Evolutionary conservation across 164 flowering plant species (phyloP).

Genomic region (Cinnamomum chago): DNA sequence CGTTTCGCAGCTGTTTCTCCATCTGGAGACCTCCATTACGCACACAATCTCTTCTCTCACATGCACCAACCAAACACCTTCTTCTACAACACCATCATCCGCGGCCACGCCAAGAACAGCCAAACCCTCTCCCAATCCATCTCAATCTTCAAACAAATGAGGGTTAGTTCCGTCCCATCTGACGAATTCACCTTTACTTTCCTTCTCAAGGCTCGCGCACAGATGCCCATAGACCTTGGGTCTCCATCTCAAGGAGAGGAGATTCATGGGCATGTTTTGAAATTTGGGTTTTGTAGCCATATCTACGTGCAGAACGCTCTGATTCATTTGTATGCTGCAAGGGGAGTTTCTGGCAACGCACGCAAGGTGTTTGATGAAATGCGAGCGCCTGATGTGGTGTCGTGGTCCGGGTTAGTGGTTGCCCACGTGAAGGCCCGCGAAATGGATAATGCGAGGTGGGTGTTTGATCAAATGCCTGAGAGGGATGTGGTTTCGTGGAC

Average conservation of each 20-base stretch:
- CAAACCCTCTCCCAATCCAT: slow-evolving; percentile 12
- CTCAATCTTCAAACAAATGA: slow-evolving; percentile 17
- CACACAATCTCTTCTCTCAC: slow-evolving; percentile 20
- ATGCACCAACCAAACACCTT: slow-evolving; percentile 25
- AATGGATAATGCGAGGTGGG: slow-evolving; percentile 12
- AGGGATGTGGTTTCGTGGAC: slow-evolving; percentile 24
- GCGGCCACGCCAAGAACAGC: slow-evolving; percentile 30
- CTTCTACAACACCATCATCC: slow-evolving; percentile 30
- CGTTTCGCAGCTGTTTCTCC: slow-evolving; percentile 29
- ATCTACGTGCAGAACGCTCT: slow-evolving; percentile 24
- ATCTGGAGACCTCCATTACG: slow-evolving; percentile 20
- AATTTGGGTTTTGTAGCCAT: slow-evolving; percentile 24
- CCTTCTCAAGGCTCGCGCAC: slow-evolving; percentile 24
- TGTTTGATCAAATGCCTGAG: slow-evolving; percentile 27
- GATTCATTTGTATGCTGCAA: slow-evolving; percentile 17
- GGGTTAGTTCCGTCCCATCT: slow-evolving; percentile 16
- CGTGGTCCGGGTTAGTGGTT: slow-evolving; percentile 31
- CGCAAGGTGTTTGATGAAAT: slow-evolving; percentile 20
- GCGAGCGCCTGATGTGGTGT: slow-evolving; percentile 24
- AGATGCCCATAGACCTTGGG: neutral
- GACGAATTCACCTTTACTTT: slow-evolving; percentile 34
- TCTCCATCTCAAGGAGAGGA: slow-evolving; percentile 17
- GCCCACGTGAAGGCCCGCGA: slow-evolving; percentile 20
- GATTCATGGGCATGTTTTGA: slow-evolving; percentile 22
- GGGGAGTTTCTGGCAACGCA: slow-evolving; percentile 14